These are phyloP conservation scores for Gentiana straminea DNA, from an alignment of 257 asterid genomes.

Conservation along the genomic window DNA sequence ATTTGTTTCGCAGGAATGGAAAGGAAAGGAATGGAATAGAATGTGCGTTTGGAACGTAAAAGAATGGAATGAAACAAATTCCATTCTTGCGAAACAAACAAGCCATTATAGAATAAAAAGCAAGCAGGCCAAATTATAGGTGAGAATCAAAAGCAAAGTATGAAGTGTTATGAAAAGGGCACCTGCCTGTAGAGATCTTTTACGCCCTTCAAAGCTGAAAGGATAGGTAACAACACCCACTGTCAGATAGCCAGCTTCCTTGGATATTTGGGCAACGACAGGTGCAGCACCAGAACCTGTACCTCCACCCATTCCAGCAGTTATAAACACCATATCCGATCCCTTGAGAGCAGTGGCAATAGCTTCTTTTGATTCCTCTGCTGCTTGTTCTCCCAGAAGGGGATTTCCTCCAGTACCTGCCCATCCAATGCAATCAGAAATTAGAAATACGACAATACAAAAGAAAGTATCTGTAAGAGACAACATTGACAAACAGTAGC, in stretches of 20 bases:
- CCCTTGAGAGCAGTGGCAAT: conserved; percentile 85
- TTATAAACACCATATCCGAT: conserved; percentile 97
- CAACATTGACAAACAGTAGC: neutral
- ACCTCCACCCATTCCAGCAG: conserved; percentile 99
- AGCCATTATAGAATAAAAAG: too few species aligned
- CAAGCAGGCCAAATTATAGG: neutral
- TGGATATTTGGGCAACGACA: conserved; percentile 84
- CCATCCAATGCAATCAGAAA: conserved; percentile 9
- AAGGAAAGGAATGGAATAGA: too few species aligned
- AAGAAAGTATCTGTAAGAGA: neutral
- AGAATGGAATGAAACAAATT: too few species aligned
- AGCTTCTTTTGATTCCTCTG: conserved; percentile 92
- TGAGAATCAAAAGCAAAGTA: neutral
- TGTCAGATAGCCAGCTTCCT: conserved; percentile 90
- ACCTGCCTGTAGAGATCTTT: conserved; percentile 77
- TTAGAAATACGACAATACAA: neutral
- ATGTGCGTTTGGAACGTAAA: too few species aligned
- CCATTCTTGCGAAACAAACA: too few species aligned
- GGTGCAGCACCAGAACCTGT: conserved; percentile 99
- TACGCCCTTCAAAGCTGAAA: conserved; percentile 97
- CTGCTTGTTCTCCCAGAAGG: conserved; percentile 92
- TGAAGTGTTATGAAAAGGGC: conserved; percentile 8
- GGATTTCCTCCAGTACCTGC: conserved; percentile 99
- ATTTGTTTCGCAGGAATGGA: too few species aligned
- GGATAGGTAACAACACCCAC: conserved; percentile 98